These are phyloP conservation scores for Leccinum holopus DNA, from an alignment of 1,284 basidiomycete genomes.

Conservation along the genomic window DNA sequence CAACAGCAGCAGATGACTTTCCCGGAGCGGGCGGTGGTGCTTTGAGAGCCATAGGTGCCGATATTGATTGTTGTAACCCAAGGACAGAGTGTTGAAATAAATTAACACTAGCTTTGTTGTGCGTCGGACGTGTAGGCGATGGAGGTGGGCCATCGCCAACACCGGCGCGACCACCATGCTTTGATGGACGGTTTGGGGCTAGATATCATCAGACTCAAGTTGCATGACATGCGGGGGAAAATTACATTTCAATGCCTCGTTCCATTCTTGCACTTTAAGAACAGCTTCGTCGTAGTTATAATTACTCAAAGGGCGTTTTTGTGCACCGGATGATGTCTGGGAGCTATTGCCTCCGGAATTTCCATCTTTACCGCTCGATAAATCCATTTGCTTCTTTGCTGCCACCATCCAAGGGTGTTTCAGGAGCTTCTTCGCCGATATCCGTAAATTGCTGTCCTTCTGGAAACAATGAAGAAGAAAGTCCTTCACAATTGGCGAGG, in stretches of 20 bases:
- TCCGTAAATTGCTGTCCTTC: constrained; percentile 92
- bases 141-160: constrained; percentile 35
- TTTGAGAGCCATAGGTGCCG: constrained; percentile 32
- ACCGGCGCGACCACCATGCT: constrained; percentile 51
- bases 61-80: constrained; percentile 34
- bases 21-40: constrained; percentile 20
- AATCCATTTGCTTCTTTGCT: constrained; percentile 70
- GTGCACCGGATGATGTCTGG: constrained; percentile 34
- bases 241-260: constrained; percentile 89
- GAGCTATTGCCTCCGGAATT: constrained; percentile 28
- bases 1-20: constrained; percentile 30
- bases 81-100: constrained; percentile 34
- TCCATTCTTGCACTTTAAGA: constrained; percentile 93
- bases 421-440: constrained; percentile 91
- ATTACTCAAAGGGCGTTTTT: constrained; percentile 62
- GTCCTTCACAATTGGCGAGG: constrained; percentile 92
- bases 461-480: constrained; percentile 98
- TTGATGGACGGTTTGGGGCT: constrained; percentile 63
- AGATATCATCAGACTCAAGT: constrained; percentile 26
- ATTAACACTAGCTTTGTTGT: constrained; percentile 31
- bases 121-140: constrained; percentile 40
- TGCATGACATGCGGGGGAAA: constrained; percentile 8
- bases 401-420: constrained; percentile 95
- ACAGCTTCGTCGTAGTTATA: constrained; percentile 94
- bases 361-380: constrained; percentile 42